These are phyloP conservation scores for Oryza meyeriana DNA, from an alignment of 176 grass and related monocot genomes.

Conservation along the genomic window DNA sequence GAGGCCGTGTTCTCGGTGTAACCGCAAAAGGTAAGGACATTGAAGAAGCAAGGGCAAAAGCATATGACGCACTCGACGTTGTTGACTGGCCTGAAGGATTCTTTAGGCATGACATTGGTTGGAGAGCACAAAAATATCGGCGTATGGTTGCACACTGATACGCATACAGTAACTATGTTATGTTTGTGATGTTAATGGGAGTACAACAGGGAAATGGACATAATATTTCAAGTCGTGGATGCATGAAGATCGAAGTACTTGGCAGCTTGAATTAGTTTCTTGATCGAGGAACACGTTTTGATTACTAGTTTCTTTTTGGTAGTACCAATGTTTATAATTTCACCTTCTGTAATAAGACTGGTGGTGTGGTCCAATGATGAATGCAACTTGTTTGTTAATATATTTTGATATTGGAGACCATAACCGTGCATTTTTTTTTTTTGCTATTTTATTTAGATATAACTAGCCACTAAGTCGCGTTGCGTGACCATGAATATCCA, in stretches of 20 bases:
- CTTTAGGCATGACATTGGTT: slow-evolving; percentile 74
- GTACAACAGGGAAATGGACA: no score
- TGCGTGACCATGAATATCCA: no score
- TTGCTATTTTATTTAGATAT: background rate
- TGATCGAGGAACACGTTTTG: background rate
- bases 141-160: background rate
- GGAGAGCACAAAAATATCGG: slow-evolving; percentile 28
- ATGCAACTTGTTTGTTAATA: background rate
- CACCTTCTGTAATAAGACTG: background rate
- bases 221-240: background rate
- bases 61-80: slow-evolving; percentile 52
- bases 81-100: slow-evolving; percentile 88
- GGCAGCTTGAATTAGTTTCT: background rate
- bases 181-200: background rate
- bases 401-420: background rate
- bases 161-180: background rate
- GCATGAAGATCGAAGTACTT: background rate
- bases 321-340: background rate
- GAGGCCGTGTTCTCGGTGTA: slow-evolving; percentile 67
- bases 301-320: background rate
- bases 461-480: no score
- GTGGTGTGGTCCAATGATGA: background rate
- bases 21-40: slow-evolving; percentile 76
- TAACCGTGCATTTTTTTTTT: background rate
- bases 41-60: slow-evolving; percentile 58